Evolutionary conservation across 2,329 filamentous ascomycete species (phyloP), one percentile per base, ranked within the genome.

Genomic region (Zasmidium citrigriseum): DNA sequence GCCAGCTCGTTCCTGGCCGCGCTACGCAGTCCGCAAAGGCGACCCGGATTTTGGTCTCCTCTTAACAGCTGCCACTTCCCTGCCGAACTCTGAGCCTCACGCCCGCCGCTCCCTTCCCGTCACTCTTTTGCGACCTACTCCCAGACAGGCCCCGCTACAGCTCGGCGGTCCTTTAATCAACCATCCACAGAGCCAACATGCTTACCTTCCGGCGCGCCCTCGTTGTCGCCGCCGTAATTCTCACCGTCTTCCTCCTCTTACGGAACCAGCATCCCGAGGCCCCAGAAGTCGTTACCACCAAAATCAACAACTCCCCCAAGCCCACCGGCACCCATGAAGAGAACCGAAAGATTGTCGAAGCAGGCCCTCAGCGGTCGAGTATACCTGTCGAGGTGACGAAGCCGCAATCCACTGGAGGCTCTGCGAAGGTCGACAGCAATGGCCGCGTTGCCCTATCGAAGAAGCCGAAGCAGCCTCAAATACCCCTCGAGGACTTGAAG

Each of bases 151-250:
- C 34, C 34, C 34, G 34, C 34, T 4, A 41, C 34, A 41, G 34
- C 34, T n/a, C 7, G 34, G 34, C 34, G 34, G 34, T 41, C 34
- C 34, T 41, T 41, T 16, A 41, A 16, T 16, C 14, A 16, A 41
- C 18, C 18, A 41, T 41, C 48, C 52, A 24, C 38, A 23, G 34
- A 50, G 48, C 41, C 23, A 29, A 70, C 59, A 96, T 96, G 91
- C 83, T 93, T 73, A 89, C 89, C 70, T 90, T 90, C 72, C 85
- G 87, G 70, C 88, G 89, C 76, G 89, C 89, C 70, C 75, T 96
- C 62, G 78, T 91, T 67, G 83, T 88, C 55, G 89, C 91, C 49
- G 82, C 84, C 67, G 83, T 87, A 71, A 76, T 93, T 64, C 75
- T 93, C 67, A 83, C 85, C 24, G 79, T 90, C 69, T 80, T 93